Percentiles rank a stretch among this genome's conserved stretches.
These are phyloP conservation scores for Hordeum pubiflorum DNA, from an alignment of 202 grass and related monocot genomes.

Conservation along the genomic window DNA sequence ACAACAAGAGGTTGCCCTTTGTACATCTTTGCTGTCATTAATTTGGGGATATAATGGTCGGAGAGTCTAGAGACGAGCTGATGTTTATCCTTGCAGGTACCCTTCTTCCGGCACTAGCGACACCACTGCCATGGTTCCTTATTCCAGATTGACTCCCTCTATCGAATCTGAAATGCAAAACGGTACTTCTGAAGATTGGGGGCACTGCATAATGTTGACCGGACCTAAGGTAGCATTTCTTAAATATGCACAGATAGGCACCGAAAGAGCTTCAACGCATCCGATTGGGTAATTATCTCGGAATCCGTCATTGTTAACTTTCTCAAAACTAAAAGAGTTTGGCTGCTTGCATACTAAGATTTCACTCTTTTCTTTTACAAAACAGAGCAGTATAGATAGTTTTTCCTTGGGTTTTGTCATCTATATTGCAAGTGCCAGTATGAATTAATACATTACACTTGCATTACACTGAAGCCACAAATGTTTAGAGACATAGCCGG, in stretches of 20 bases:
- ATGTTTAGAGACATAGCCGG: not conserved
- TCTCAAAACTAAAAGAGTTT: not conserved
- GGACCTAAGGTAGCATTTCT: constrained; percentile 54
- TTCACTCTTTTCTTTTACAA: not conserved
- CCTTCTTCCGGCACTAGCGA: constrained; percentile 24
- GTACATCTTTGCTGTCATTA: constrained; percentile 2
- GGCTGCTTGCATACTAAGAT: not conserved
- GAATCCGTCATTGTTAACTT: not conserved
- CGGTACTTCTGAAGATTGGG: constrained; percentile 81
- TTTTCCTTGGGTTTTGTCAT: not conserved
- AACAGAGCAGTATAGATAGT: not conserved
- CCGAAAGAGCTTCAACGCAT: constrained; percentile 65
- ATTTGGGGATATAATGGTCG: not conserved
- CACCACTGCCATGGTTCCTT: constrained; percentile 14
- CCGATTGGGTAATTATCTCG: constrained; percentile 48
- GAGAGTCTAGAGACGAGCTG: constrained; percentile 3
- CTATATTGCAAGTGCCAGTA: constrained; percentile 5
- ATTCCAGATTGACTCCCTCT: constrained; percentile 31
- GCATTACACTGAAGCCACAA: not conserved
- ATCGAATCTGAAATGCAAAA: constrained; percentile 69
- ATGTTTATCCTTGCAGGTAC: constrained; percentile 30
- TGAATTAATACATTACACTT: not conserved
- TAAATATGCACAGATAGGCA: constrained; percentile 16
- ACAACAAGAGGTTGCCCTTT: constrained; percentile 47
- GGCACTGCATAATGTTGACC: constrained; percentile 71